These are phyloP conservation scores for Botrytis medusae DNA, from an alignment of 2,329 filamentous ascomycete species.

Conservation along the genomic window DNA sequence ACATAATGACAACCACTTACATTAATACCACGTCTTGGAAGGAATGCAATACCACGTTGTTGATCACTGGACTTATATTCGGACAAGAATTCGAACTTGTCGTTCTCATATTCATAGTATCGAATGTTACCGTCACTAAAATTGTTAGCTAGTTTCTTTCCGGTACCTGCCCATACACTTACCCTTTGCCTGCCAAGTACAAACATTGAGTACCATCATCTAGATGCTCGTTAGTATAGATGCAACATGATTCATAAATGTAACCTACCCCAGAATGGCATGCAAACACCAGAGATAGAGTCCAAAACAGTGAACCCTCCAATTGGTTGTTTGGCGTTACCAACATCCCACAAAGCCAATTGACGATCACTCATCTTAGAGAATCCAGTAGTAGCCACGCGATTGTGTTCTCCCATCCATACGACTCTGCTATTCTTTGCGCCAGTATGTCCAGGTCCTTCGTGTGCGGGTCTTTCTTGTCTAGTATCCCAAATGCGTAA, in stretches of 20 bases:
- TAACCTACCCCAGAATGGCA: conserved; percentile 89
- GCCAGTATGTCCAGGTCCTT: conserved; percentile 80
- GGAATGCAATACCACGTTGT: conserved; percentile 89
- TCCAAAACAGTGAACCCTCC: conserved; percentile 89
- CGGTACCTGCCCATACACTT: conserved; percentile 42
- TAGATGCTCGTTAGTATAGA: conserved; percentile 37
- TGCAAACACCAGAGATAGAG: conserved; percentile 95
- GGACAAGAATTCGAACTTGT: conserved; percentile 96
- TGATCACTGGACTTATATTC: conserved; percentile 97
- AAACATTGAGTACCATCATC: conserved; percentile 92
- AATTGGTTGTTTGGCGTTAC: conserved; percentile 75
- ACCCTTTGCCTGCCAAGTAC: conserved; percentile 97
- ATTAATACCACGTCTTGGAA: conserved; percentile 93
- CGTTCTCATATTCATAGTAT: conserved; percentile 97
- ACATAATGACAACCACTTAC: conserved; percentile 46
- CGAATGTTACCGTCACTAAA: conserved; percentile 93
- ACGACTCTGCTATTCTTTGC: conserved; percentile 97
- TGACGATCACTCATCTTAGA: conserved; percentile 98
- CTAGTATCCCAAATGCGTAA: conserved; percentile 95
- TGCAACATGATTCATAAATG: conserved; percentile 28
- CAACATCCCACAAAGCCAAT: conserved; percentile 91
- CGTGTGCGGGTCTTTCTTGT: conserved; percentile 83
- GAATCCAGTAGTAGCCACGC: conserved; percentile 94
- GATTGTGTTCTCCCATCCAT: conserved; percentile 96
- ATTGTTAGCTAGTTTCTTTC: conserved; percentile 22